Evolutionary conservation across 495 filamentous ascomycete genomes (phyloP), one percentile per base, ranked within the genome.

Genomic region (Terfezia boudieri): DNA sequence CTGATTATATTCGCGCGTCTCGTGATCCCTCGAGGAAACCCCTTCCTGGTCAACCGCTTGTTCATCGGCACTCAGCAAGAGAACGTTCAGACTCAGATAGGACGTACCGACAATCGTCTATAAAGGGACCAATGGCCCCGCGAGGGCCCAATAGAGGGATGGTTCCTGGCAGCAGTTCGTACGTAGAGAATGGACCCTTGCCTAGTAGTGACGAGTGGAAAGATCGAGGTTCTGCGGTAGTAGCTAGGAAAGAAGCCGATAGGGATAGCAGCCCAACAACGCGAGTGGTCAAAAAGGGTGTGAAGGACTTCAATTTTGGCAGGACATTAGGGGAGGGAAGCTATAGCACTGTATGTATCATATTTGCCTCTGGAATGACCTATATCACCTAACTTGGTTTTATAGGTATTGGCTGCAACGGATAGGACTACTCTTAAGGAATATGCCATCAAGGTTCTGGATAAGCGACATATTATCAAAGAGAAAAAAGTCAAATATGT

Each of bases 401-500:
- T 9, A 53, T 32, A 65, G 63, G 63, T 65, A 51, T 78, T 90
- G 53, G 78, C 90, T 48, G 92, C 89, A 49, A 96, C 92, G 6
- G 92, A 99, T 62, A 78, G 92, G 51, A 87, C 94, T 67, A 96
- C 86, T 0, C 70, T 92, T 49, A 90, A 92, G 58, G 92, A 99
- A 67, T 96, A 94, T 64, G 92, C 92, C 32, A 89, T 99, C 69
- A 99, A 99, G 65, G 89, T 99, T 26, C 74, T 99, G 43, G 90
- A 96, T 69, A 99, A 99, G 70, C 80, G 86, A 59, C 92, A 99
- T 68, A 99, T 99, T 61, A 96, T 99, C 73, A 96, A 95, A 71
- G 92, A 99, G 70, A 94, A 89, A 68, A 99, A 99, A 73, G 92
- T 99, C 59, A 99, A 99, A 72, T 99, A 99, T 66, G 92, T 99